Evolutionary conservation across 1,284 basidiomycete genomes (phyloP).

Genomic region (Naganishia albida): DNA sequence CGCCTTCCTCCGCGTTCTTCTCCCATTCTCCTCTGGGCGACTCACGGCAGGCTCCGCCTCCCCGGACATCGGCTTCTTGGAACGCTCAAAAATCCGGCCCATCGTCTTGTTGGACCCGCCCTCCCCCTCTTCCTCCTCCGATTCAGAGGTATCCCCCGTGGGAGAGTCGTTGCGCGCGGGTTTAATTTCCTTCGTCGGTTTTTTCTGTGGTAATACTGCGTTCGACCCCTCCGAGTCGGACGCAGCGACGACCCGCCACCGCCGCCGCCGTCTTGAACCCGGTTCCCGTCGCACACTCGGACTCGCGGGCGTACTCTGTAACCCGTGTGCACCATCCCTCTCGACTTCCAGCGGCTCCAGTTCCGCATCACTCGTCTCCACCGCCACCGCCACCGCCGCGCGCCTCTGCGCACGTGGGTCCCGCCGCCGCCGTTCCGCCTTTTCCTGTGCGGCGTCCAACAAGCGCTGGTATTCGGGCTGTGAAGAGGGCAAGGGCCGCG

Average conservation of each 20-base stretch:
- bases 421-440: neutral
- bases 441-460: constrained; percentile 9
- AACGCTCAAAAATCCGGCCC: constrained; percentile 4
- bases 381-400: neutral
- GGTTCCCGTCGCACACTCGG: neutral
- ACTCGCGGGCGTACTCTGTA: constrained; percentile 18
- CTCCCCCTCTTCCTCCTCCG: constrained; percentile 1
- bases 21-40: neutral
- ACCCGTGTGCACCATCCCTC: neutral
- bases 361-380: neutral
- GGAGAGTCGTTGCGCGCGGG: neutral
- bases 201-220: neutral
- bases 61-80: neutral
- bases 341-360: neutral
- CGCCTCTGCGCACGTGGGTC: too few relatives aligned
- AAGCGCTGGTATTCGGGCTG: constrained; percentile 23
- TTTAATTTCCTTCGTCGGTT: neutral
- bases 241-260: constrained; percentile 8
- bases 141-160: neutral
- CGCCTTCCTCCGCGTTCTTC: neutral
- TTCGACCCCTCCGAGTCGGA: constrained; percentile 1
- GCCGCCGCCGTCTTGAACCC: neutral
- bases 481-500: constrained; percentile 7
- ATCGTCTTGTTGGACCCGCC: constrained; percentile 17
- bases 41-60: neutral